These are phyloP conservation scores for Fusarium longipes DNA, from an alignment of 2,329 filamentous ascomycete species.

Conservation along the genomic window DNA sequence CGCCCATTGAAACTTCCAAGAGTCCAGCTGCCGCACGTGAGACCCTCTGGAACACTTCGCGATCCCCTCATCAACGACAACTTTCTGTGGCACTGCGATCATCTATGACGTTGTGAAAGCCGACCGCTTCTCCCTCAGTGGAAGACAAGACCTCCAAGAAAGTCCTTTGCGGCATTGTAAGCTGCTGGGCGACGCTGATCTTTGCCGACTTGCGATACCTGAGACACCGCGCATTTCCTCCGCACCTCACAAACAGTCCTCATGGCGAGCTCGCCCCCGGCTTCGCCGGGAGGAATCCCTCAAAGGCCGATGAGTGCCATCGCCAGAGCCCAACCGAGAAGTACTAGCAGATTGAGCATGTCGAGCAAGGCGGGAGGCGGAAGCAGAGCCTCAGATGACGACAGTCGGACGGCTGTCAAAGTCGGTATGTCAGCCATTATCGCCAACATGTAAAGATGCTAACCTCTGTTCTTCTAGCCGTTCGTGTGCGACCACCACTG, in stretches of 20 bases:
- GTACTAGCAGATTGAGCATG: conserved; percentile 87
- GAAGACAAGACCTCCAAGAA: conserved; percentile 23
- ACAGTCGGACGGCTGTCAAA: conserved; percentile 91
- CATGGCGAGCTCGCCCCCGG: conserved; percentile 78
- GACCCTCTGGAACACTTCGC: conserved; percentile 37
- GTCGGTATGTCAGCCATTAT: conserved; percentile 76
- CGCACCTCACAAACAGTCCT: conserved; percentile 40
- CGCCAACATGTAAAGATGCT: neutral
- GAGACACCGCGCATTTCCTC: conserved; percentile 34
- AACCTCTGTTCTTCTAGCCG: conserved; percentile 66
- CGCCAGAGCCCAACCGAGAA: conserved; percentile 77
- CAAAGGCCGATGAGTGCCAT: conserved; percentile 84
- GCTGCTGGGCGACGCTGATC: conserved; percentile 21
- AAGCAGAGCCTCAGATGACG: conserved; percentile 89
- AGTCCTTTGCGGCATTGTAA: conserved; percentile 33
- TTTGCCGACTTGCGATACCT: conserved; percentile 18
- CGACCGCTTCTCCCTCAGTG: conserved; percentile 33
- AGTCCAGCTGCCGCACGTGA: conserved; percentile 35
- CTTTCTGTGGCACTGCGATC: conserved; percentile 18
- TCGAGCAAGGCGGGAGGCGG: conserved; percentile 79
- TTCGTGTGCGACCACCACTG: conserved; percentile 90
- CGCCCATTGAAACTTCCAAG: conserved; percentile 29
- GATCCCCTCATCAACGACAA: conserved; percentile 37
- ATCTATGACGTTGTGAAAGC: conserved; percentile 45
- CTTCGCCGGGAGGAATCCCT: conserved; percentile 65